Conservation (phyloP, 768 basidiomycete species). For the Hygrocybe coccinea region DNA sequence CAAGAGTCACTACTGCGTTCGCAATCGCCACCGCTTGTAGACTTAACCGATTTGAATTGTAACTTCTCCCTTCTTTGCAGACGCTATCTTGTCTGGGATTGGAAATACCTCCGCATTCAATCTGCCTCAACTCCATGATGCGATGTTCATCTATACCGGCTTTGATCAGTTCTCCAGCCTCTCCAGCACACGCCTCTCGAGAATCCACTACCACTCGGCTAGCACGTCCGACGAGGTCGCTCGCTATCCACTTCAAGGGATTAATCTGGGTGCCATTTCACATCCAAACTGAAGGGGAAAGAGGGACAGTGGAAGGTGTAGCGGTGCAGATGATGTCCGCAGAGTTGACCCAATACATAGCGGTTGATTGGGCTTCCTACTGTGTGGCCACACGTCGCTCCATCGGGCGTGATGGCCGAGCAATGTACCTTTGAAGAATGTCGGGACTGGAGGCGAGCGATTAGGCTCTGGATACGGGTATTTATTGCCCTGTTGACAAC, state of each 20-base stretch:
- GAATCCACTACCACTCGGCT: conserved; percentile 52
- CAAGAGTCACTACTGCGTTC: conserved; percentile 57
- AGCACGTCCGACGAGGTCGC: conserved; percentile 50
- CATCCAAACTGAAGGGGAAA: conserved; percentile 59
- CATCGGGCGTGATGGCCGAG: not conserved
- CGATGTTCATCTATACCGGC: conserved; percentile 37
- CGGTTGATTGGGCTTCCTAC: not conserved
- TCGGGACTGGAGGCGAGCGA: conserved; percentile 16
- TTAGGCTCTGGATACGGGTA: conserved; percentile 37
- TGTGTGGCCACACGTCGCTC: not conserved
- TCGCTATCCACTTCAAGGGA: conserved; percentile 74
- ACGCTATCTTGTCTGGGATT: not conserved
- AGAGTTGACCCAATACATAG: conserved; percentile 31
- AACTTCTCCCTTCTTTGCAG: conserved; percentile 40
- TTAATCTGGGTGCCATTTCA: conserved; percentile 62
- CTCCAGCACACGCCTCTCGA: no score
- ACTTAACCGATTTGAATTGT: conserved; percentile 84
- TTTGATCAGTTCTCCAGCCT: conserved; percentile 74
- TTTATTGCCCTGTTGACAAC: conserved; percentile 60
- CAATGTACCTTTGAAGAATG: conserved; percentile 8
- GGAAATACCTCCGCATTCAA: no score
- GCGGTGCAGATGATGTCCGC: conserved; percentile 67
- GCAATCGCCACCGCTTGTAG: conserved; percentile 87
- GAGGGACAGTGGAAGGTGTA: no score
- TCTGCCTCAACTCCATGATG: conserved; percentile 67